A percentile compares a stretch with the other conserved stretches of the same genome.
phyloP scores from a whole-genome alignment of 805 yeast species.

The Tetrapisispora iriomotensis region DNA sequence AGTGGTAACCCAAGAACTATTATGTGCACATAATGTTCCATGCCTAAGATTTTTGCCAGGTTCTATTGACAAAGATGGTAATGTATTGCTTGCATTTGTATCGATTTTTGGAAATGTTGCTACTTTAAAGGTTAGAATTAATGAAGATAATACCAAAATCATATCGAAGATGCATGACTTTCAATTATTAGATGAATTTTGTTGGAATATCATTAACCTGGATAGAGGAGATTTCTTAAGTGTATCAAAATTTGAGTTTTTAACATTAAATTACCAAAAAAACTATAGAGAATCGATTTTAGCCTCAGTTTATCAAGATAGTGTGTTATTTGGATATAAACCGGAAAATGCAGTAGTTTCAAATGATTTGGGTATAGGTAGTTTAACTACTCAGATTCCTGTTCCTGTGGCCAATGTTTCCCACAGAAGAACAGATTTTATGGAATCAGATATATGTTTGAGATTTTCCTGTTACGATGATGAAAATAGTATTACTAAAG shows the following conservation, averaged over 20 bases:
- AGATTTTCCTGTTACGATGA: constrained; percentile 18
- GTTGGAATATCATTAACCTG: constrained; percentile 14
- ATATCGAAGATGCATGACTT: constrained; percentile 8
- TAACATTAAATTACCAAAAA: constrained; percentile 16
- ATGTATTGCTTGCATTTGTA: constrained; percentile 10
- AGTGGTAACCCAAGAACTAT: constrained; percentile 1
- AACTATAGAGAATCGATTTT: constrained; percentile 11
- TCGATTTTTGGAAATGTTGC: constrained; percentile 17
- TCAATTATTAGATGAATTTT: constrained; percentile 13
- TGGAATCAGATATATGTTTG: constrained; percentile 3
- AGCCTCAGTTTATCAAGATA: constrained; percentile 13
- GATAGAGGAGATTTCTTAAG: constrained; percentile 12
- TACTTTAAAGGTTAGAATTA: constrained; percentile 9
- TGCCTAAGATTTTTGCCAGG: constrained; percentile 11
- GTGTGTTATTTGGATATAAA: constrained; percentile 10
- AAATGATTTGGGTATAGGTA: constrained; percentile 20
- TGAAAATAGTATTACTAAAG: constrained; percentile 4
- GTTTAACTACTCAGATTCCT: constrained; percentile 19
- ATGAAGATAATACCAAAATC: not conserved
- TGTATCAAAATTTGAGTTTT: constrained; percentile 15
- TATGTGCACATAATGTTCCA: constrained; percentile 14
- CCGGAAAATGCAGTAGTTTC: constrained; percentile 12
- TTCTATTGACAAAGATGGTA: constrained; percentile 6
- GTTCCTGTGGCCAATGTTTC: constrained; percentile 18
- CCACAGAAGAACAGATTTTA: constrained; percentile 7